A percentile compares a stretch with the other conserved stretches of the same genome.
Evolutionary conservation across 768 basidiomycete species (phyloP).

Genomic region (Collybiopsis luxurians): DNA sequence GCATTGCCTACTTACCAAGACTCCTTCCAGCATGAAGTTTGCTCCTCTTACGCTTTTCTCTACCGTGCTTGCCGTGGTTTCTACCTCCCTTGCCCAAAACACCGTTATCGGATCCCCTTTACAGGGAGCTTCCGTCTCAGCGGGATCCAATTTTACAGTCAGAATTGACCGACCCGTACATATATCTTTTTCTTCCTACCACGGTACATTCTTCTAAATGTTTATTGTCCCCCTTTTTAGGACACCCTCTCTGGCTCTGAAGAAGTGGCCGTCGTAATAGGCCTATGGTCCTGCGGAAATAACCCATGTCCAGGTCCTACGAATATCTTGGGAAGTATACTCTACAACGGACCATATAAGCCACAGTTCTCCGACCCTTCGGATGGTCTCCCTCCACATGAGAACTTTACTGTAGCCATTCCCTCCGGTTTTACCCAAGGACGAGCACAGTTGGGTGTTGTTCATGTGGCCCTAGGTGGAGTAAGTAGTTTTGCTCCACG

Average conservation of each 20-base stretch:
- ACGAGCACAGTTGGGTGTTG: not conserved
- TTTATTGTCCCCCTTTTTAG: constrained; percentile 17
- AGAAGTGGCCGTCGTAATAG: constrained; percentile 47
- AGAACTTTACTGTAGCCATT: constrained; percentile 3
- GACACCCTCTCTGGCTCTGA: constrained; percentile 32
- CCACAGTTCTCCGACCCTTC: constrained; percentile 24
- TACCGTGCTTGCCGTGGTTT: not conserved
- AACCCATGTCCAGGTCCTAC: constrained; percentile 19
- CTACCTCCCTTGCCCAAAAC: not conserved
- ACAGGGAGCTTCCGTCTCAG: not conserved
- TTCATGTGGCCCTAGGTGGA: constrained; percentile 4
- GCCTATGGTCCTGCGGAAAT: constrained; percentile 34
- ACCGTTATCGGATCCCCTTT: not conserved
- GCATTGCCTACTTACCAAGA: too few species aligned
- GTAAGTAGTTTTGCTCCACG: not conserved
- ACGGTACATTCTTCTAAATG: not conserved
- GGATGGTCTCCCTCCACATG: constrained; percentile 5
- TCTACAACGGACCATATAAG: constrained; percentile 44
- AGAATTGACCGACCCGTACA: constrained; percentile 1
- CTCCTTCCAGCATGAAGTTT: not conserved
- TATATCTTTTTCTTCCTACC: not conserved
- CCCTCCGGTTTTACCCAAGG: not conserved
- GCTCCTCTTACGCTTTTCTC: too few species aligned
- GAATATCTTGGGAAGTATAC: constrained; percentile 36
- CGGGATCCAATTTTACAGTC: constrained; percentile 1